phyloP scores from a whole-genome alignment of 2,329 filamentous ascomycete species.

The Cytospora schulzeri region DNA sequence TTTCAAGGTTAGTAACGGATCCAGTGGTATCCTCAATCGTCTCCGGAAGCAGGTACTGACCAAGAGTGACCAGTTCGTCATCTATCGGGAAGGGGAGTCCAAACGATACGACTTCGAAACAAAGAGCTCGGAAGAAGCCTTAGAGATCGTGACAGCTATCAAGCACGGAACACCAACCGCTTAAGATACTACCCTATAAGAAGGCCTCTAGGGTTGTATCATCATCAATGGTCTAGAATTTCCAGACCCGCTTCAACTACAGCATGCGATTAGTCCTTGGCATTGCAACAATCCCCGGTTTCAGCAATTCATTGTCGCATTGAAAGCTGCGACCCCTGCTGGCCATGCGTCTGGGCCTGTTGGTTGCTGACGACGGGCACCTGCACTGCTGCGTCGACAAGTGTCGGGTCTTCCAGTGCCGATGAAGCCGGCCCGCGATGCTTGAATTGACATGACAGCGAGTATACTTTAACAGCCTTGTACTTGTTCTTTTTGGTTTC shows the following conservation, averaged over 20 bases:
- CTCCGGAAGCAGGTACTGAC: neutral
- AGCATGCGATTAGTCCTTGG: neutral
- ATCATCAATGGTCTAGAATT: neutral
- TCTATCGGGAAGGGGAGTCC: conserved; percentile 74
- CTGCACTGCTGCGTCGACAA: neutral
- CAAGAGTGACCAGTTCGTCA: conserved; percentile 55
- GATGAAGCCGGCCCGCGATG: neutral
- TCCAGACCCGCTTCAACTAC: conserved; percentile 27
- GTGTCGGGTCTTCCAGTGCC: neutral
- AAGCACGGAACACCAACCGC: conserved; percentile 72
- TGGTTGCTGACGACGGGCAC: neutral
- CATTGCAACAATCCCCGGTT: conserved; percentile 16
- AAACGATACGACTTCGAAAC: conserved; percentile 87
- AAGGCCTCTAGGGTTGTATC: neutral
- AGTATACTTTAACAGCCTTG: neutral
- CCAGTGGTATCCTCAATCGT: neutral
- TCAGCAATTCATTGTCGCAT: conserved; percentile 1
- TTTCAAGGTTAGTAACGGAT: conserved; percentile 62
- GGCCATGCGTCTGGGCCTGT: neutral
- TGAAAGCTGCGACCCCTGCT: neutral
- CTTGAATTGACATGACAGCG: neutral
- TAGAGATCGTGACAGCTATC: conserved; percentile 78
- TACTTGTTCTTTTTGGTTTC: neutral
- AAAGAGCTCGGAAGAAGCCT: conserved; percentile 69
- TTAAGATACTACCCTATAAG: conserved; percentile 40